Conservation (phyloP, 208 protist species). For the Porcisia deanei region DNA sequence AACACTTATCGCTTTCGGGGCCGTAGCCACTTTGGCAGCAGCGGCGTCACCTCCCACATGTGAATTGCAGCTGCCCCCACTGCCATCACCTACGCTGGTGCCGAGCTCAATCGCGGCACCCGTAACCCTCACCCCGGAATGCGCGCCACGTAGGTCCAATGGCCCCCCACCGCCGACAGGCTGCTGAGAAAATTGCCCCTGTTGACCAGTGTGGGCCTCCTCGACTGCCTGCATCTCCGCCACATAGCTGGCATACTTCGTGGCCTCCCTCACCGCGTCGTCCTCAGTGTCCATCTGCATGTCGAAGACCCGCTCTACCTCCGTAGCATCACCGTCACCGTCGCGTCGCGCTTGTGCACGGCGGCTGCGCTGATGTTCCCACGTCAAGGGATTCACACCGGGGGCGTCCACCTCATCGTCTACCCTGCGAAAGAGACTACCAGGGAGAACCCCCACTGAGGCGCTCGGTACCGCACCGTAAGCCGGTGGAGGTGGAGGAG, state of each 20-base stretch:
- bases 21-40: too few species aligned
- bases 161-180: background rate
- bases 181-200: background rate
- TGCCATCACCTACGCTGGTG: background rate
- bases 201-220: background rate
- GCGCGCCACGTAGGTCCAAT: background rate
- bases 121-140: background rate
- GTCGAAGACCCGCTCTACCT: conserved; percentile 8
- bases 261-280: conserved; percentile 70
- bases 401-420: conserved; percentile 16
- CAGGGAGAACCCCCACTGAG: background rate
- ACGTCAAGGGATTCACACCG: background rate
- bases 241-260: conserved; percentile 42
- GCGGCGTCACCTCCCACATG: background rate
- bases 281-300: conserved; percentile 59
- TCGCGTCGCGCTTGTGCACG: background rate
- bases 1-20: background rate
- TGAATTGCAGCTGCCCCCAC: background rate
- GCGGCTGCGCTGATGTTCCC: background rate
- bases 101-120: background rate
- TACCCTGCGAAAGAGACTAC: conserved; percentile 6
- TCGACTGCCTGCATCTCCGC: conserved; percentile 22
- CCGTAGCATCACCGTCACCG: background rate
- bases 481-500: conserved; percentile 11
- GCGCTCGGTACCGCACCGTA: background rate